Evolutionary conservation across 2,329 filamentous ascomycete species (phyloP).

Genomic region (Dactylellina cionopaga): DNA sequence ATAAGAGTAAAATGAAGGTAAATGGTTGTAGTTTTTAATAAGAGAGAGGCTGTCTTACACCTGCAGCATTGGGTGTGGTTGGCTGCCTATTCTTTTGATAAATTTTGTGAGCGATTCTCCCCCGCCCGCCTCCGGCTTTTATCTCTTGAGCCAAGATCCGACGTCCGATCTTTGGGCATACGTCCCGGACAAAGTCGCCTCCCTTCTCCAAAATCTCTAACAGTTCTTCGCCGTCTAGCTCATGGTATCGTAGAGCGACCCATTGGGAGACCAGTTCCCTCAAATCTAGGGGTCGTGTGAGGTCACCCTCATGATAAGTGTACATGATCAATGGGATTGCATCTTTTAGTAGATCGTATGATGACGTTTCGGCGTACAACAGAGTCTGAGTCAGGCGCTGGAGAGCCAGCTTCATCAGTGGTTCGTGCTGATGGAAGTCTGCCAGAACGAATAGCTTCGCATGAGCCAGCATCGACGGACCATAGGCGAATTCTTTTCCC

Average conservation of each 20-base stretch:
- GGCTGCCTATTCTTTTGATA: background rate
- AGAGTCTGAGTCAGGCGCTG: constrained; percentile 25
- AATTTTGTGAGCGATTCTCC: background rate
- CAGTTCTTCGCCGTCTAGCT: constrained; percentile 10
- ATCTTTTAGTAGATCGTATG: constrained; percentile 7
- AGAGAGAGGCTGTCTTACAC: too few relatives aligned
- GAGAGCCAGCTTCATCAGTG: constrained; percentile 14
- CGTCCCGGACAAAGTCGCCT: constrained; percentile 29
- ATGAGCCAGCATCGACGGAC: background rate
- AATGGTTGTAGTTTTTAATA: too few relatives aligned
- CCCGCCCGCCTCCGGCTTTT: background rate
- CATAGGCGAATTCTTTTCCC: constrained; percentile 13
- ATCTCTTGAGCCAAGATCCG: constrained; percentile 11
- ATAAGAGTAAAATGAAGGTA: too few relatives aligned
- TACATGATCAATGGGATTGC: constrained; percentile 20
- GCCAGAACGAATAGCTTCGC: constrained; percentile 30
- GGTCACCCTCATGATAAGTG: background rate
- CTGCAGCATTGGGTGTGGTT: too few relatives aligned
- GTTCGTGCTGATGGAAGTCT: constrained; percentile 17
- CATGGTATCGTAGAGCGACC: constrained; percentile 21
- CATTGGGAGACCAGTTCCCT: constrained; percentile 36
- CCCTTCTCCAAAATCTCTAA: constrained; percentile 18
- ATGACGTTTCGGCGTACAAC: background rate
- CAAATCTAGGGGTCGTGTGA: constrained; percentile 10
- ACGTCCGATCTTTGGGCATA: constrained; percentile 4